Evolutionary conservation across 2,329 filamentous ascomycete genomes (phyloP).

Genomic region (Aspergillus phoenicis): DNA sequence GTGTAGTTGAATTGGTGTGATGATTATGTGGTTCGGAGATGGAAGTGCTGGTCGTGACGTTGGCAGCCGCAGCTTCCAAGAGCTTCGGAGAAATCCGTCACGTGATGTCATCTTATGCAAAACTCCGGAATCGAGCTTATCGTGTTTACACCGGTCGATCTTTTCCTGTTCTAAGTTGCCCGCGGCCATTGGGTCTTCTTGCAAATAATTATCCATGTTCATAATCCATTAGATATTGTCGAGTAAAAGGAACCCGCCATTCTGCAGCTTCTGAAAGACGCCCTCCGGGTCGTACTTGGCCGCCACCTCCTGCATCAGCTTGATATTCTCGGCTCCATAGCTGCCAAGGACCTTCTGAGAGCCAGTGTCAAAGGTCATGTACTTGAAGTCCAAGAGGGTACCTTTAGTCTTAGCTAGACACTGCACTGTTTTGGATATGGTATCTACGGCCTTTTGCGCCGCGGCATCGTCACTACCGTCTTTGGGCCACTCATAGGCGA

Average conservation of each 20-base stretch:
- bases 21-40: not conserved
- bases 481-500: not conserved
- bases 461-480: not conserved
- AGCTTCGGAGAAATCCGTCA: constrained; percentile 18
- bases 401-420: not conserved
- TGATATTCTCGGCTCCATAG: not conserved
- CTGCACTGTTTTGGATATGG: not conserved
- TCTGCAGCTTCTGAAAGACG: constrained; percentile 4
- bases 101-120: constrained; percentile 3
- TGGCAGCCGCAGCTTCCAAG: constrained; percentile 21
- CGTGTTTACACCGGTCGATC: not conserved
- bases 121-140: not conserved
- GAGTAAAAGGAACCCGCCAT: constrained; percentile 2
- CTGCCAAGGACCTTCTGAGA: not conserved
- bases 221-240: not conserved
- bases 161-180: not conserved
- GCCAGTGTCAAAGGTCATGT: not conserved
- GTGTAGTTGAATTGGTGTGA: not conserved
- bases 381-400: not conserved
- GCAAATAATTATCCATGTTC: too few species aligned
- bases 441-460: not conserved
- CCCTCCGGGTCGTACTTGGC: constrained; percentile 6
- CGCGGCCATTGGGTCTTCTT: too few species aligned
- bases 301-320: constrained; percentile 5
- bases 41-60: constrained; percentile 13